Conservation (phyloP, 148 eudicot genomes). For the Chenopodium suecicum region DNA sequence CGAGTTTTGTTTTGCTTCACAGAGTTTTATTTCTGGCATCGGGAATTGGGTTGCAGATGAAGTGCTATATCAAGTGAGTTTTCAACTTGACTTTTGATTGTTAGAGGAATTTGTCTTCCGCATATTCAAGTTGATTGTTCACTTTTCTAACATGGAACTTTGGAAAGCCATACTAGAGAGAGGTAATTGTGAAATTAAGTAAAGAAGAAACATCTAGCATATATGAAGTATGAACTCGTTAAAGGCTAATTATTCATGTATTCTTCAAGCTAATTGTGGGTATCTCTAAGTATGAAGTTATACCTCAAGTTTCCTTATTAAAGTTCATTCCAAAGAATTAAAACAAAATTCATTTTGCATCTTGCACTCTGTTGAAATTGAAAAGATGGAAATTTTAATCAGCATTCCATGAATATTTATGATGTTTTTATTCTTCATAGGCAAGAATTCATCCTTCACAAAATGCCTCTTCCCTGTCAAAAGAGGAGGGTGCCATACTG, state of each 20-base stretch:
- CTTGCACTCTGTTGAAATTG: no score
- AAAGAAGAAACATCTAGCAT: neutral
- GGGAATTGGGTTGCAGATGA: constrained; percentile 99
- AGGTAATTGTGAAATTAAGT: neutral
- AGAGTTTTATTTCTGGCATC: constrained; percentile 90
- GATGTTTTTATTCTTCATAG: constrained; percentile 34
- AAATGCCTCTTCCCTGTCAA: constrained; percentile 57
- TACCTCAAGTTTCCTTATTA: neutral
- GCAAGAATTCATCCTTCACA: constrained; percentile 88
- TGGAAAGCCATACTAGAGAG: neutral
- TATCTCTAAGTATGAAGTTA: neutral
- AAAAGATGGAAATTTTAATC: neutral
- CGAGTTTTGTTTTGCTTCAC: constrained; percentile 24
- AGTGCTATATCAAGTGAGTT: constrained; percentile 92
- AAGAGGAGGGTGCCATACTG: constrained; percentile 58
- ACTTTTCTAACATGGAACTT: neutral
- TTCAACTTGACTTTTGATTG: neutral
- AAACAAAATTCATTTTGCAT: neutral
- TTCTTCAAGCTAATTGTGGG: neutral
- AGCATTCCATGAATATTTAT: neutral
- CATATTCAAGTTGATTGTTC: neutral
- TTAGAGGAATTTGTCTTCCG: neutral
- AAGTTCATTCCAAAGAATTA: neutral
- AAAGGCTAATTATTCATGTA: neutral
- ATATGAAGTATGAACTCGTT: neutral